Conservation (phyloP, 1,139 yeast genomes). For the Hyphopichia pseudoburtonii region DNA sequence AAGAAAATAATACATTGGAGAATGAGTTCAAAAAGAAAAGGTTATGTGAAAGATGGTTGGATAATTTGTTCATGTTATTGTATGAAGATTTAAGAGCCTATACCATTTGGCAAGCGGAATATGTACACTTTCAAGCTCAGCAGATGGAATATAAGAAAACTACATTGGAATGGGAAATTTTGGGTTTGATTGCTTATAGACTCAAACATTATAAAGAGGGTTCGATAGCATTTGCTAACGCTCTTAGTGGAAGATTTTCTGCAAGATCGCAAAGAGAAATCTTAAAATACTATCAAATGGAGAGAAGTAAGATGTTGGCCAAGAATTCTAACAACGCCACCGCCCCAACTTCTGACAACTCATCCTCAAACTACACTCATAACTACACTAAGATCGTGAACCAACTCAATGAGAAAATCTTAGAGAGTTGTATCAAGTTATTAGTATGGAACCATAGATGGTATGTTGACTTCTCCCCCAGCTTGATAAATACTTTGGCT, state of each 20-base stretch:
- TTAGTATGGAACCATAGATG: conserved; percentile 97
- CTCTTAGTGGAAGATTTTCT: conserved; percentile 74
- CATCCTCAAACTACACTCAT: conserved; percentile 19
- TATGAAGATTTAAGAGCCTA: conserved; percentile 88
- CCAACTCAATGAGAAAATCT: conserved; percentile 57
- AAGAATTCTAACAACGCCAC: conserved; percentile 27
- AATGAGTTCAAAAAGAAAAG: conserved; percentile 67
- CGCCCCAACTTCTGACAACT: conserved; percentile 8
- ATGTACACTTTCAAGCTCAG: conserved; percentile 60
- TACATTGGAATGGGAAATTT: conserved; percentile 90
- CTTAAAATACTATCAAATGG: conserved; percentile 61
- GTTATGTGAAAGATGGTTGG: conserved; percentile 94
- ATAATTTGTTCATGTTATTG: conserved; percentile 78
- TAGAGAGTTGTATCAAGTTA: conserved; percentile 72
- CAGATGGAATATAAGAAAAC: conserved; percentile 75
- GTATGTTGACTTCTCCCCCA: conserved; percentile 88
- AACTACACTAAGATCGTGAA: conserved; percentile 44
- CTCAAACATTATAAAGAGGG: conserved; percentile 81
- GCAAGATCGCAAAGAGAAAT: conserved; percentile 78
- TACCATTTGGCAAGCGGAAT: conserved; percentile 90
- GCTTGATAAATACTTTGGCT: conserved; percentile 53
- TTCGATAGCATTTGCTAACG: conserved; percentile 77
- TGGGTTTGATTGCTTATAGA: conserved; percentile 79
- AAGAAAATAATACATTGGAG: conserved; percentile 12
- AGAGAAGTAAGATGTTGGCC: conserved; percentile 34